Evolutionary conservation across 2,329 filamentous ascomycete species (phyloP).

Genomic region (Catunica adiposa): DNA sequence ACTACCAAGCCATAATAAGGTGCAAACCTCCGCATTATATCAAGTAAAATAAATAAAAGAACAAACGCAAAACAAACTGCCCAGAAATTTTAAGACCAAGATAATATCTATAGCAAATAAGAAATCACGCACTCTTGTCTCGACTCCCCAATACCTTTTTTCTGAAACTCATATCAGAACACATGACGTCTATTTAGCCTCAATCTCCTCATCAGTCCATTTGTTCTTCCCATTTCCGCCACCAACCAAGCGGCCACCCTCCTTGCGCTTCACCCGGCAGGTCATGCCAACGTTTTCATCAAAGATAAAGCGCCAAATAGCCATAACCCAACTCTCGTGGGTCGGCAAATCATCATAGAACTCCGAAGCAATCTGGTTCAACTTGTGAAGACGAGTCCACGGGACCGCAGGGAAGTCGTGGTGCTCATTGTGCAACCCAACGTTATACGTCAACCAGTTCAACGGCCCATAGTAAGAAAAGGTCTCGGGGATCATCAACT

Average conservation of each 20-base stretch:
- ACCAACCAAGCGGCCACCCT: slow-evolving; percentile 50
- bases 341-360: slow-evolving; percentile 80
- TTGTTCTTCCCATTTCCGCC: slow-evolving; percentile 43
- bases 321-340: slow-evolving; percentile 80
- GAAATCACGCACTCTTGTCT: background rate
- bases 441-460: slow-evolving; percentile 90
- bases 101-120: background rate
- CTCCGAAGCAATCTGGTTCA: slow-evolving; percentile 69
- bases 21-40: background rate
- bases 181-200: slow-evolving; percentile 36
- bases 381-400: slow-evolving; percentile 68
- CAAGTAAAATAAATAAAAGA: background rate
- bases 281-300: slow-evolving; percentile 79
- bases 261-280: slow-evolving; percentile 81
- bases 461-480: slow-evolving; percentile 92
- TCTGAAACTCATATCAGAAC: background rate
- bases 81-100: background rate
- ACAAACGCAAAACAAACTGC: background rate
- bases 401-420: slow-evolving; percentile 96
- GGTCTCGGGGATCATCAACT: slow-evolving; percentile 68
- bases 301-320: slow-evolving; percentile 89
- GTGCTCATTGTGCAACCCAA: slow-evolving; percentile 95
- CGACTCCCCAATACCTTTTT: background rate
- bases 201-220: slow-evolving; percentile 36
- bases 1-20: too few relatives aligned